phyloP scores from a whole-genome alignment of 1,284 basidiomycete genomes.

The Ceraceosorus guamensis region DNA sequence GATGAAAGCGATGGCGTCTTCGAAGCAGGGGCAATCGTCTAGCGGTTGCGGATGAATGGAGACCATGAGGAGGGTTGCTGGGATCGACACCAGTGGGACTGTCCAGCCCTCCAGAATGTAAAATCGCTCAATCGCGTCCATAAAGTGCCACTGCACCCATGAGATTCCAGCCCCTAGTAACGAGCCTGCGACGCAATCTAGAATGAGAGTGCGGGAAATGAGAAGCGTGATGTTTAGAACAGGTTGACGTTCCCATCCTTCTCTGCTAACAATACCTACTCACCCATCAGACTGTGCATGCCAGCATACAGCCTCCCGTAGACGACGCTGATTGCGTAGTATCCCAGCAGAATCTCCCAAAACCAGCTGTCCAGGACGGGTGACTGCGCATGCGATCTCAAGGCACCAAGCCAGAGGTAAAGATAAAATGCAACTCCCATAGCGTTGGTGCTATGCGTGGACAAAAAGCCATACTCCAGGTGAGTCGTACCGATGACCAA shows the following conservation, averaged over 20 bases:
- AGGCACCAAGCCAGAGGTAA: constrained; percentile 28
- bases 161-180: constrained; percentile 36
- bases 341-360: constrained; percentile 27
- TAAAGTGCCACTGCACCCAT: constrained; percentile 50
- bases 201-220: not conserved
- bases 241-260: not conserved
- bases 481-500: constrained; percentile 54
- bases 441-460: constrained; percentile 87
- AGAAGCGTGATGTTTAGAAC: not conserved
- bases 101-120: constrained; percentile 15
- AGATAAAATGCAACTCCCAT: constrained; percentile 64
- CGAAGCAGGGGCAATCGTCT: constrained; percentile 95
- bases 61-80: constrained; percentile 64
- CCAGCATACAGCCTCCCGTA: constrained; percentile 72
- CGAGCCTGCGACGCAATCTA: constrained; percentile 45
- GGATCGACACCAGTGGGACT: constrained; percentile 65
- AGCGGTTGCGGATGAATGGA: constrained; percentile 74
- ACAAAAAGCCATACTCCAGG: constrained; percentile 62
- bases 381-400: not conserved
- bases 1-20: constrained; percentile 80
- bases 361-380: constrained; percentile 12
- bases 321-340: constrained; percentile 63
- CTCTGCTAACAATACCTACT: not conserved
- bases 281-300: constrained; percentile 48
- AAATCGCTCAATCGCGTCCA: constrained; percentile 47